Percentiles rank a stretch among this genome's conserved stretches.
Conservation (phyloP, 306 rosid species). For the Quercus rubra region DNA sequence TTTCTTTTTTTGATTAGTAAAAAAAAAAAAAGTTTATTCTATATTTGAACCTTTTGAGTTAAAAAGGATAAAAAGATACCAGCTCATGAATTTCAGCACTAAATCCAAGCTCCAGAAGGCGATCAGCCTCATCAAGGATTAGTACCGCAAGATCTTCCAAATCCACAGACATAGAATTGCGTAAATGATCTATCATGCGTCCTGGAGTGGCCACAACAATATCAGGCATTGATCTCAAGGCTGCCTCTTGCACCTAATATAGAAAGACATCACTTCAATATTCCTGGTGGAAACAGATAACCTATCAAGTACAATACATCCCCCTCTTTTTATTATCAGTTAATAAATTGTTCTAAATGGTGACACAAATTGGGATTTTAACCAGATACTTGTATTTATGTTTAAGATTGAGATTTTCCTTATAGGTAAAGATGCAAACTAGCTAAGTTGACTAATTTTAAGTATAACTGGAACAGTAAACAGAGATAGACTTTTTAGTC, state of each 20-base stretch:
- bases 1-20: no score
- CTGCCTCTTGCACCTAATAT: conserved; percentile 77
- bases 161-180: conserved; percentile 94
- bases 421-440: neutral
- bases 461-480: neutral
- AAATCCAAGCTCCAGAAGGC: conserved; percentile 93
- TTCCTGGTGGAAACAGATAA: neutral
- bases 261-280: conserved; percentile 19
- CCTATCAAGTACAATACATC: neutral
- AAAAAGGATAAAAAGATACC: conserved; percentile 38
- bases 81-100: conserved; percentile 88
- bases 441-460: neutral
- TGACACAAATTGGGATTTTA: neutral
- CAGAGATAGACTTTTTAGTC: neutral
- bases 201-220: conserved; percentile 99
- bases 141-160: conserved; percentile 94
- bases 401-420: neutral
- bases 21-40: conserved; percentile 15
- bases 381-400: neutral
- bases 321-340: neutral
- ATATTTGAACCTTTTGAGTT: neutral
- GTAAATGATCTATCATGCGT: conserved; percentile 96
- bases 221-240: conserved; percentile 95
- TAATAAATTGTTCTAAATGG: neutral
- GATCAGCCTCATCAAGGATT: conserved; percentile 99